These are phyloP conservation scores for Sarcocystis neurona DNA, from an alignment of 169 alveolate genomes.

Conservation along the genomic window DNA sequence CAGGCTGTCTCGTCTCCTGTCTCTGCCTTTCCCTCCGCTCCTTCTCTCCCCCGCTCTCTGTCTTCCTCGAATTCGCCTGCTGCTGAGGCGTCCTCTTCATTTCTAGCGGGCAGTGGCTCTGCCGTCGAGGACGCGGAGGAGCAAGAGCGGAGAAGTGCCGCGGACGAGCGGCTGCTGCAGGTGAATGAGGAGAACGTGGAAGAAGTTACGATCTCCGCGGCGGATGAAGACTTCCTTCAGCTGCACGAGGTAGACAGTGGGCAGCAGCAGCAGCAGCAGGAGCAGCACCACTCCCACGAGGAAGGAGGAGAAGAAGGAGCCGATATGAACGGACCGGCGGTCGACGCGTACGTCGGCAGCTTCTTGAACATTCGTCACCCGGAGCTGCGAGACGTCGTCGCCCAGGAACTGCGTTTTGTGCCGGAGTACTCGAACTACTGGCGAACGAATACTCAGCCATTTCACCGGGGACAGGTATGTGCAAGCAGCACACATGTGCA, in stretches of 20 bases:
- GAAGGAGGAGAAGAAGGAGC: slow-evolving; percentile 63
- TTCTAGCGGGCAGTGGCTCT: too few species aligned
- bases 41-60: too few species aligned
- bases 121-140: too few species aligned
- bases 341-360: slow-evolving; percentile 60
- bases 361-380: slow-evolving; percentile 68
- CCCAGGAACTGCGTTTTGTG: slow-evolving; percentile 66
- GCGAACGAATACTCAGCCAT: slow-evolving; percentile 71
- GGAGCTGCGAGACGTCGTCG: slow-evolving; percentile 61
- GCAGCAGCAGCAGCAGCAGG: slow-evolving; percentile 15
- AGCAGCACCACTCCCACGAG: not conserved
- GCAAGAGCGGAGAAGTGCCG: too few species aligned
- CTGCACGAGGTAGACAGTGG: not conserved
- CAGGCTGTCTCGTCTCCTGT: too few species aligned
- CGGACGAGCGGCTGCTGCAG: slow-evolving; percentile 1
- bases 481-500: not conserved
- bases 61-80: too few species aligned
- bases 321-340: not conserved
- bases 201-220: too few species aligned
- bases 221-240: too few species aligned
- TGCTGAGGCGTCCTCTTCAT: too few species aligned
- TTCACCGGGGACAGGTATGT: slow-evolving; percentile 71
- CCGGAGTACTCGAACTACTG: slow-evolving; percentile 75
- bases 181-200: too few species aligned
- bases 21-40: too few species aligned